Conservation (phyloP, 768 basidiomycete genomes). For the Clitopilus passeckerianus region DNA sequence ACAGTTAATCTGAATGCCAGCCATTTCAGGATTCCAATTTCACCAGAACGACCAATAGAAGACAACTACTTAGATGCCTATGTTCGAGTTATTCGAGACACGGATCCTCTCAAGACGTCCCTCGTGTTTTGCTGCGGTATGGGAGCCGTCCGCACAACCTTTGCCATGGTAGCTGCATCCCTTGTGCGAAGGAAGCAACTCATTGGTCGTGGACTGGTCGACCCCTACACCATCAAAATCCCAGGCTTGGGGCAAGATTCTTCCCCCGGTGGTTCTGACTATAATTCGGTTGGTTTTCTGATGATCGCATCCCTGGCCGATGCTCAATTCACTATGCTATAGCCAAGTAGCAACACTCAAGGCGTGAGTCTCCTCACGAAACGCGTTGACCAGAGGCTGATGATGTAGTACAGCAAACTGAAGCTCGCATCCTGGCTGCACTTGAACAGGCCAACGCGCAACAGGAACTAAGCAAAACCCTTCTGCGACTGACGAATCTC, state of each 20-base stretch:
- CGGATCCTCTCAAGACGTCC: conserved; percentile 76
- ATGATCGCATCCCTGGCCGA: background rate
- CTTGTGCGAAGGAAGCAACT: conserved; percentile 79
- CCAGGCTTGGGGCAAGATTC: conserved; percentile 13
- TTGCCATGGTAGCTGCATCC: conserved; percentile 94
- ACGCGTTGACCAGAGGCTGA: conserved; percentile 5
- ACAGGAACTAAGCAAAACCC: conserved; percentile 71
- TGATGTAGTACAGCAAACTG: conserved; percentile 33
- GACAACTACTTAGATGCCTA: conserved; percentile 97
- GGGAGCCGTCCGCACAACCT: conserved; percentile 94
- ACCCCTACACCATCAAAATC: conserved; percentile 63
- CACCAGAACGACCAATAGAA: conserved; percentile 88
- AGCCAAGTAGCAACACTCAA: conserved; percentile 14
- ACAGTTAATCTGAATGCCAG: background rate
- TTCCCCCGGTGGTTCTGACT: conserved; percentile 27
- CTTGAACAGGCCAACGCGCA: conserved; percentile 76
- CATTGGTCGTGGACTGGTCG: conserved; percentile 57
- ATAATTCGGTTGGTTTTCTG: conserved; percentile 39
- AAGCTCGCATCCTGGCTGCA: conserved; percentile 54
- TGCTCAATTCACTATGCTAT: background rate
- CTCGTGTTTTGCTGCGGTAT: conserved; percentile 96
- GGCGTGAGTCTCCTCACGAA: background rate
- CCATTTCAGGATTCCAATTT: conserved; percentile 78
- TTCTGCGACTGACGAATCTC: conserved; percentile 75
- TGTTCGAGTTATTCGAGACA: conserved; percentile 69